Conservation (phyloP, 805 yeast genomes). For the Clavispora asparagi region DNA sequence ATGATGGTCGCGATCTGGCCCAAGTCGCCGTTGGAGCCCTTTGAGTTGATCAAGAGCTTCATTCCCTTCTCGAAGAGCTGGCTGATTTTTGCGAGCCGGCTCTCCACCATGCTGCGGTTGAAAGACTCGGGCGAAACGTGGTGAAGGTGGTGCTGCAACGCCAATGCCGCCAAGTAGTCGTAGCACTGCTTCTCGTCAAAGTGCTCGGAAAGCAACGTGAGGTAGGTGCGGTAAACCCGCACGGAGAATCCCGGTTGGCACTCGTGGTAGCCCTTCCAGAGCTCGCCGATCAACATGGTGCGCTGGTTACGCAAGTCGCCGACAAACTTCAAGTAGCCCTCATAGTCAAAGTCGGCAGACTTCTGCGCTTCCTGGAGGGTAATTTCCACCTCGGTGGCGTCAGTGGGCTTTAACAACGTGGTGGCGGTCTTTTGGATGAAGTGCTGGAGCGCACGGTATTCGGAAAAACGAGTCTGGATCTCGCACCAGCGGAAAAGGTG, state of each 20-base stretch:
- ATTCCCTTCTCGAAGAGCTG: conserved; percentile 17
- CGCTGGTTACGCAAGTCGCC: conserved; percentile 23
- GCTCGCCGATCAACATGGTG: conserved; percentile 19
- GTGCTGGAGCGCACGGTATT: conserved; percentile 21
- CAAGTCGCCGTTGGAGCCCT: conserved; percentile 22
- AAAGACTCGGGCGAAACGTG: conserved; percentile 14
- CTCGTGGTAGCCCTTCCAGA: conserved; percentile 32
- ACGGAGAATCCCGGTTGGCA: conserved; percentile 20
- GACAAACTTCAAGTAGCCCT: conserved; percentile 26
- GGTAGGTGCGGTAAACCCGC: conserved; percentile 20
- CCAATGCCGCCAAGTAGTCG: conserved; percentile 17
- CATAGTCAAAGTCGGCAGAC: conserved; percentile 34
- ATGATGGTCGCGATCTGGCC: conserved; percentile 28
- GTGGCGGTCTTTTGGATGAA: conserved; percentile 19
- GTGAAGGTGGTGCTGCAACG: conserved; percentile 9
- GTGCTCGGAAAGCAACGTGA: conserved; percentile 21
- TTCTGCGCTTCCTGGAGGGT: conserved; percentile 24
- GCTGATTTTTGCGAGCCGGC: conserved; percentile 2
- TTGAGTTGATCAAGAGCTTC: conserved; percentile 22
- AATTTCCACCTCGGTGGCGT: conserved; percentile 1
- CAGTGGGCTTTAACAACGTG: conserved; percentile 7
- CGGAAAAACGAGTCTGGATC: conserved; percentile 25
- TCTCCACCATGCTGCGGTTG: conserved; percentile 8
- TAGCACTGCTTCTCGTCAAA: conserved; percentile 14
- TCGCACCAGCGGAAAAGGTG: conserved; percentile 35